Base-by-base conservation (phyloP, 345 rosid species). In the Aurinia saxatilis region DNA sequence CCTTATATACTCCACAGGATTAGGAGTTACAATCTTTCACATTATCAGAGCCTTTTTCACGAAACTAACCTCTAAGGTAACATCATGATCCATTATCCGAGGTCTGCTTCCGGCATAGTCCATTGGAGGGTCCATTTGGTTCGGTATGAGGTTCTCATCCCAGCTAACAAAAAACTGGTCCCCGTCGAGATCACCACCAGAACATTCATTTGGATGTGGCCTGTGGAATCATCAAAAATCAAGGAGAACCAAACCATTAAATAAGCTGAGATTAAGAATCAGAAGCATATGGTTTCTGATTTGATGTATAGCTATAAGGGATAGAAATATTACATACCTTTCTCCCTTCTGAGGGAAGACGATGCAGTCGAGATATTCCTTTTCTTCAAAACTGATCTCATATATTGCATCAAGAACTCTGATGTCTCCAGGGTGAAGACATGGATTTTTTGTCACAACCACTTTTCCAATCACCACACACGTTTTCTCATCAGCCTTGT, bases 161-260 rank as follows among this genome's bases (percentile, higher is more conserved):
- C 97, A 93, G 72, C 95, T 79, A 41, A 90, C 74, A 63, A 93
- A 93, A 75, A 70, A 93, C 57, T 71, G 78, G 77, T 93, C 99
- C 47, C 99, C 97, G 54, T 93, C 99, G 58, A 93, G 97, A 82
- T 90, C 99, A 46, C 97, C 99, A 50, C 99, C 99, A 13, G 93
- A 90, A 77, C 95, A 93, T 82, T 93, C 97, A 63, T 84, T 90
- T 41, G 96, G 96, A 80, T 93, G 97, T 46, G 99, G 99, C 91
- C 99, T 93, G 78, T 39, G 29, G 11, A 60, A 33, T 56, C 42
- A 52, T 23, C 19, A 21, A 29, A 60, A 52, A 41, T 49, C 60
- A 49, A 45, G 17, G 29, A 65, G 18, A 37, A 31, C 39, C 3
- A 67, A 40, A 21, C 3, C 23, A 44, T 45, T 19, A 53, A 60